phyloP scores from a whole-genome alignment of 23 red algal genomes.

The Gracilaria caudata region DNA sequence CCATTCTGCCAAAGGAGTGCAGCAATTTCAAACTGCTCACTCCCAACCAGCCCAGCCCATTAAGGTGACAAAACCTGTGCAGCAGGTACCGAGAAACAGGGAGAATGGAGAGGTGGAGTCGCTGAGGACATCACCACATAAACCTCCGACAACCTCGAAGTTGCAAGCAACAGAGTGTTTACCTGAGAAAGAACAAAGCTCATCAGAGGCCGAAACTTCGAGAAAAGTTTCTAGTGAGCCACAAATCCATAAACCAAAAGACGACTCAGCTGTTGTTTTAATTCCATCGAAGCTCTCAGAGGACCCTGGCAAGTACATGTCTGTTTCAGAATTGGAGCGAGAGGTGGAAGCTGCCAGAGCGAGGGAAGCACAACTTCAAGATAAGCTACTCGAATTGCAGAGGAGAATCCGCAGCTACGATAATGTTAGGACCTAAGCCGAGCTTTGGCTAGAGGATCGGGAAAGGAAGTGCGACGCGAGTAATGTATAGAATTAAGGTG shows the following conservation, averaged over 20 bases:
- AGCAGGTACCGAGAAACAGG: constrained; percentile 1
- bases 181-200: neutral
- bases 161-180: neutral
- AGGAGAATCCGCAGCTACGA: constrained; percentile 67
- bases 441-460: neutral
- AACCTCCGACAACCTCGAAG: neutral
- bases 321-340: constrained; percentile 68
- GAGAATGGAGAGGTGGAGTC: neutral
- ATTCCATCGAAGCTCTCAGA: constrained; percentile 45
- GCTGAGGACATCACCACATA: neutral
- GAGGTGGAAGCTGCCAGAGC: constrained; percentile 67
- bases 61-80: constrained; percentile 13
- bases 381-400: constrained; percentile 60
- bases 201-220: neutral
- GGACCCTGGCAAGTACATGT: constrained; percentile 49
- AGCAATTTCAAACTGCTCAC: neutral
- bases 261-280: constrained; percentile 24
- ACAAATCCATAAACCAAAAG: neutral
- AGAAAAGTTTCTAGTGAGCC: constrained; percentile 10
- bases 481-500: constrained; percentile 6
- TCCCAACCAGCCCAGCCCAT: neutral
- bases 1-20: neutral
- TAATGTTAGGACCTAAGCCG: constrained; percentile 62
- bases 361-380: constrained; percentile 62
- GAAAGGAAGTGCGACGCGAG: neutral